Evolutionary conservation across 2,329 filamentous ascomycete species (phyloP).

Genomic region (Macrophomina pseudophaseolina): DNA sequence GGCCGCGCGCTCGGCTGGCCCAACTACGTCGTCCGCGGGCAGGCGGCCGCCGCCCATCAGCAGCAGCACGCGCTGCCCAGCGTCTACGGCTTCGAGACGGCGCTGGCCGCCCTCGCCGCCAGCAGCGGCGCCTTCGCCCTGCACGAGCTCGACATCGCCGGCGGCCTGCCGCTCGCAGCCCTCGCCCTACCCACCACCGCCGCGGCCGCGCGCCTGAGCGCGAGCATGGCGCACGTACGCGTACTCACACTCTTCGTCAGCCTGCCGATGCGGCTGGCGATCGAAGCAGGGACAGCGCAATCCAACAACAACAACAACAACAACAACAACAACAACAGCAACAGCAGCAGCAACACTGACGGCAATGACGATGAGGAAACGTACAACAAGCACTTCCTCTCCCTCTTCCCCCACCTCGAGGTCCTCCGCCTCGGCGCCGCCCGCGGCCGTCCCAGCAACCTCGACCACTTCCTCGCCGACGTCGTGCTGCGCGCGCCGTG

Average conservation of each 20-base stretch:
- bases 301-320: too few species aligned
- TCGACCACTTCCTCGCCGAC: background rate
- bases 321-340: too few species aligned
- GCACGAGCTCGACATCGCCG: background rate
- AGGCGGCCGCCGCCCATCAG: background rate
- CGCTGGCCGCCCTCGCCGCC: background rate
- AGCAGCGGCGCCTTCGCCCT: background rate
- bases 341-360: too few species aligned
- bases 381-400: background rate
- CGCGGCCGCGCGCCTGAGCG: background rate
- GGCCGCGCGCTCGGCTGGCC: conserved; percentile 4
- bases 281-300: background rate
- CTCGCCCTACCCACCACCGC: background rate
- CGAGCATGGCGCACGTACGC: background rate
- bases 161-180: background rate
- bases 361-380: background rate
- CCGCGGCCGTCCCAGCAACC: background rate
- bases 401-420: background rate
- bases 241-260: background rate
- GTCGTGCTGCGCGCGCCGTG: background rate
- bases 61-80: background rate
- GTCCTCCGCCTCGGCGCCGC: background rate
- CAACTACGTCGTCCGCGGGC: background rate
- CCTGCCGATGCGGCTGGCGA: background rate
- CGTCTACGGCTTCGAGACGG: background rate